Base-by-base conservation (phyloP, 176 grass and related monocot species). In the Oryza glumipatula region DNA sequence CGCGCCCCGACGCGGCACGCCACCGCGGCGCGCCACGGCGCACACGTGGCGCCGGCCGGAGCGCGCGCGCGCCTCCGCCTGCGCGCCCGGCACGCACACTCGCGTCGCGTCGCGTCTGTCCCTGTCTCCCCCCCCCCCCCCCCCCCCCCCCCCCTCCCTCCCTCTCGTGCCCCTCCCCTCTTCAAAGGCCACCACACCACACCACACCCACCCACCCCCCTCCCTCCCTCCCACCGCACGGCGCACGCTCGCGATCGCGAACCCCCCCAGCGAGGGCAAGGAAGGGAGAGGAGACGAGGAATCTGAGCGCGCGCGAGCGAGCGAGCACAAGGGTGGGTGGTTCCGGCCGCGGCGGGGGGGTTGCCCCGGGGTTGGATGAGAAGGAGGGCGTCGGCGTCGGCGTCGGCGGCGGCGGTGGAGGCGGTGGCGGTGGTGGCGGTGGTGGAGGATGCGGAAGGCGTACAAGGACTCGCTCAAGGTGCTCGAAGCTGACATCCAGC, bases 401-500 rank as follows among this genome's bases (percentile, higher is more conserved):
- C 54, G 67, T 14, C 52, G 33, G 72, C 2, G 64, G 64, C 1
- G 73, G 52, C 23, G 33, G 77, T 1, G 64, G 64, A 1, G 73
- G 81, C 1, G 80, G 61, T 0, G 58, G 73, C 38, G 33, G 61
- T 0, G 80, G 61, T 0, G 58, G 73, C 38, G 33, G 61, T 0
- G 58, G 73, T 3, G 46, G 70, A 88, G 82, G 74, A 97, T 94
- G 94, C 83, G 88, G 83, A 94, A 94, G 82, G 91, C 90, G 70
- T 97, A 94, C 92, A 97, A 84, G 94, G 90, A 97, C 46, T 97
- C 92, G 66, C 81, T 97, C 83, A 97, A 97, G 89, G 80, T 92
- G 82, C 92, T 94, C n/a, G 92, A 97, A 94, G 94, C 94, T 89
- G 92, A 94, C 86, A 97, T 97, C 86, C 88, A 94, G 88, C 90